A percentile compares a stretch with the other conserved stretches of the same genome.
These are phyloP conservation scores for Kalmanozyma brasiliensis DNA, from an alignment of 1,284 basidiomycete species.

Conservation along the genomic window DNA sequence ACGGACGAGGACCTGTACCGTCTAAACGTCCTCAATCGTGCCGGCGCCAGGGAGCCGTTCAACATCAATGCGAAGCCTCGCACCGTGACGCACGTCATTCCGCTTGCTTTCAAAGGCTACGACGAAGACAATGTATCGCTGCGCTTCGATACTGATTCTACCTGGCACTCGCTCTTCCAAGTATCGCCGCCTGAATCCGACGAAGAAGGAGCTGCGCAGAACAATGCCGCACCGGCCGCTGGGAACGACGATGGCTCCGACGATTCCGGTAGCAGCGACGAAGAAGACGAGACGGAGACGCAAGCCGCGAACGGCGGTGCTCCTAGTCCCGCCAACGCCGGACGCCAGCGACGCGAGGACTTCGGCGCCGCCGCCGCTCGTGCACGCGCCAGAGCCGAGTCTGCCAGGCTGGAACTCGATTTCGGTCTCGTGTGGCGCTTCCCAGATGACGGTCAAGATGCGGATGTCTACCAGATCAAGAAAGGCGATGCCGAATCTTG, in stretches of 20 bases:
- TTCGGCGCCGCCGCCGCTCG: constrained; percentile 32
- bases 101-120: constrained; percentile 52
- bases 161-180: constrained; percentile 61
- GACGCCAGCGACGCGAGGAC: constrained; percentile 22
- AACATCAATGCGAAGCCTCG: constrained; percentile 36
- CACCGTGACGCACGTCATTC: constrained; percentile 52
- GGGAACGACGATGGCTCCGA: constrained; percentile 16
- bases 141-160: constrained; percentile 51
- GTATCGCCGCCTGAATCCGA: constrained; percentile 26
- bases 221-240: constrained; percentile 4
- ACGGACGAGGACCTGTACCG: constrained; percentile 37
- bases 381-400: constrained; percentile 41
- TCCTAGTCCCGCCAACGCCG: constrained; percentile 4
- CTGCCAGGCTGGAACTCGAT: constrained; percentile 53
- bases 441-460: constrained; percentile 58
- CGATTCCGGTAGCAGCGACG: constrained; percentile 16
- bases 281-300: constrained; percentile 6
- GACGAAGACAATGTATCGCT: constrained; percentile 46
- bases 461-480: constrained; percentile 43
- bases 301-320: not conserved
- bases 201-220: constrained; percentile 16
- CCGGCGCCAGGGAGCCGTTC: constrained; percentile 41
- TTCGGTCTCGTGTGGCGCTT: constrained; percentile 61
- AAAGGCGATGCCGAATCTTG: constrained; percentile 45
- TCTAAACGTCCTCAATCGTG: constrained; percentile 42